These are phyloP conservation scores for Backusella westeae DNA, from an alignment of 192 early-diverging fungal species.

Conservation along the genomic window DNA sequence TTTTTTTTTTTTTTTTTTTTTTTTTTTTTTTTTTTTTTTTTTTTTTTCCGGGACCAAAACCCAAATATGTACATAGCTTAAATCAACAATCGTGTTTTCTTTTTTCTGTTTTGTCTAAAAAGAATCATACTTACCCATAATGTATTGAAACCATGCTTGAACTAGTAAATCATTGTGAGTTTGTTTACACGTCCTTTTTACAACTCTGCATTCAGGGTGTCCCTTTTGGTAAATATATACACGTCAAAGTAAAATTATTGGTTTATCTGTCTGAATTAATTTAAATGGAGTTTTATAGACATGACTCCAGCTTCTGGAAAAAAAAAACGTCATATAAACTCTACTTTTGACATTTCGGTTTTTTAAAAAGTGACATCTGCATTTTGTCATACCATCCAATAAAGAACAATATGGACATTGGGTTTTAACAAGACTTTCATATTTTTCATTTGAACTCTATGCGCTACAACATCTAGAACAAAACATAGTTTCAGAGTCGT, in stretches of 20 bases:
- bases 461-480: neutral
- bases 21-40: neutral
- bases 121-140: neutral
- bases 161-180: neutral
- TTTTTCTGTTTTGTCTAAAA: neutral
- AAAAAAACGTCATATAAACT: neutral
- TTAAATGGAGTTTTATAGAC: neutral
- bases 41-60: neutral
- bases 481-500: neutral
- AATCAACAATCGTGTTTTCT: neutral
- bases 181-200: neutral
- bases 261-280: neutral
- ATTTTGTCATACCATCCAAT: neutral
- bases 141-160: neutral
- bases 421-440: neutral
- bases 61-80: neutral
- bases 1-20: no score
- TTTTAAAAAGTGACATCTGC: slow-evolving; percentile 1
- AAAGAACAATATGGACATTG: neutral
- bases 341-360: neutral
- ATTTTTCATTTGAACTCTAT: neutral
- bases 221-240: neutral
- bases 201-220: neutral
- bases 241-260: neutral
- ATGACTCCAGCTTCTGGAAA: neutral